Conservation (phyloP, 192 early-diverging fungal genomes). For the Coemansia sp. region DNA sequence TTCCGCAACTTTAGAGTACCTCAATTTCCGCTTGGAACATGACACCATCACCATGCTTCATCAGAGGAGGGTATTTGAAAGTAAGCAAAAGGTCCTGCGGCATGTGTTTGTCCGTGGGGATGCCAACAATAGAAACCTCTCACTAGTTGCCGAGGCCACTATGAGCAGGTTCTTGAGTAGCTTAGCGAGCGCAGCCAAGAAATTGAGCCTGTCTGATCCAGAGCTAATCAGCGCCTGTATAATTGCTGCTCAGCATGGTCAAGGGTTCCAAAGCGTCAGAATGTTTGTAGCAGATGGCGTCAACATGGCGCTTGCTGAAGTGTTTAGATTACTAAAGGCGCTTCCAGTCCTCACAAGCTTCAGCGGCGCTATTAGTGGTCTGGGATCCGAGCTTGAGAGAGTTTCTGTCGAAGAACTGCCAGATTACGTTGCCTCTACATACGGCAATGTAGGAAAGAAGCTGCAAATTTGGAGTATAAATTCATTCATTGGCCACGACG, state of each 20-base stretch:
- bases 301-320: background rate
- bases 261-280: background rate
- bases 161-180: background rate
- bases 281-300: background rate
- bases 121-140: background rate
- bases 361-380: background rate
- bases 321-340: background rate
- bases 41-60: background rate
- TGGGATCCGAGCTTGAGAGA: background rate
- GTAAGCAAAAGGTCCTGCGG: background rate
- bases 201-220: background rate
- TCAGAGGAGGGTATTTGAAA: background rate
- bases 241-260: background rate
- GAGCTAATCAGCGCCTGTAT: background rate
- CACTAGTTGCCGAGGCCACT: background rate
- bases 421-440: background rate
- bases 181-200: background rate
- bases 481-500: background rate
- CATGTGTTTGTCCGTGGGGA: background rate
- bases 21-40: background rate
- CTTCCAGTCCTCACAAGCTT: background rate
- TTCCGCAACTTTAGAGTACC: background rate
- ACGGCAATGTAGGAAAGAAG: background rate
- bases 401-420: background rate
- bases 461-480: background rate